Percentiles rank a stretch among this genome's conserved stretches.
Evolutionary conservation across 1,284 basidiomycete genomes (phyloP).

Genomic region (Agaricales sp.): DNA sequence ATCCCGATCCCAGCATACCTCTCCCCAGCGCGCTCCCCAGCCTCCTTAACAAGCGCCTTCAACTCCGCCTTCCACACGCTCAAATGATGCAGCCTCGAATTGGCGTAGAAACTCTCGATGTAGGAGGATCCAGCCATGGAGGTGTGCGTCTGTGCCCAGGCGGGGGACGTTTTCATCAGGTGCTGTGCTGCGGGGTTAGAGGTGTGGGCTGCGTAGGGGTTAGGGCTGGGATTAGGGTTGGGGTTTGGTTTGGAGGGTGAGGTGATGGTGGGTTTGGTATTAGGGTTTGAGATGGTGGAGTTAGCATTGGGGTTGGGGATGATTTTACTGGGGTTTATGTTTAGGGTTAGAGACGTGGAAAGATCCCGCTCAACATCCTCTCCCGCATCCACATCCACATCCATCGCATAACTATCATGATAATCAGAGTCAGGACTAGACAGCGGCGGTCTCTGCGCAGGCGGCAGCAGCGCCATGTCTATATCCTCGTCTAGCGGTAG

Average conservation of each 20-base stretch:
- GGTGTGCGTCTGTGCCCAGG: slow-evolving; percentile 84
- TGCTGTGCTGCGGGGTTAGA: slow-evolving; percentile 67
- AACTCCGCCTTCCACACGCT: slow-evolving; percentile 92
- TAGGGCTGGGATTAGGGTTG: neutral
- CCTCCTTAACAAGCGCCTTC: slow-evolving; percentile 71
- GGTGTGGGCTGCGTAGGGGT: slow-evolving; percentile 46
- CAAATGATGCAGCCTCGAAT: slow-evolving; percentile 87
- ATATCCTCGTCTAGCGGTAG: too few species aligned
- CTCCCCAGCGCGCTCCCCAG: slow-evolving; percentile 59
- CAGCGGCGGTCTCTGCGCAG: too few species aligned
- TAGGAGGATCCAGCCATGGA: slow-evolving; percentile 45
- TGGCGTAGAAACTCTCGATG: slow-evolving; percentile 16
- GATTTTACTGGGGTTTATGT: too few species aligned
- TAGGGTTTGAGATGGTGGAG: too few species aligned
- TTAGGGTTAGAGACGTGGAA: slow-evolving; percentile 10
- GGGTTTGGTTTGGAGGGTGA: neutral
- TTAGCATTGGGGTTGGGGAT: too few species aligned
- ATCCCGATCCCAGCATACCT: slow-evolving; percentile 12
- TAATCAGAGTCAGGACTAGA: too few species aligned
- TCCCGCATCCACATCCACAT: too few species aligned
- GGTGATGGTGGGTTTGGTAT: too few species aligned
- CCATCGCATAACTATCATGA: too few species aligned
- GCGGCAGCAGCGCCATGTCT: too few species aligned
- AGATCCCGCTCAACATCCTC: too few species aligned
- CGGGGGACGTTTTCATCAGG: slow-evolving; percentile 68